Conservation (phyloP, 2,329 filamentous ascomycete genomes). For the Fonsecaea pedrosoi region DNA sequence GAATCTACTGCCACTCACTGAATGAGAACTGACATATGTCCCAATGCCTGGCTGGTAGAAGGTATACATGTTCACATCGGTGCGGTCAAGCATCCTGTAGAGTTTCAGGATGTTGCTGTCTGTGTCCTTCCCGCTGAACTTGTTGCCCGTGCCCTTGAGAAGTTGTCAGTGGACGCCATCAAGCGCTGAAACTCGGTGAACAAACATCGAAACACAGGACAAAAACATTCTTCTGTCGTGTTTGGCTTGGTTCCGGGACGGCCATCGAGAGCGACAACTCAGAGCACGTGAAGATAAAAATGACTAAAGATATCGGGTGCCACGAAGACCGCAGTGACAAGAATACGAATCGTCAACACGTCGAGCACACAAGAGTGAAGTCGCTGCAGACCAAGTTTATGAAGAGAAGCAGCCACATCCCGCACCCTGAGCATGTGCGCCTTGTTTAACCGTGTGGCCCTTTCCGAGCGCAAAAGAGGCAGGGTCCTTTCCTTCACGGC, state of each 20-base stretch:
- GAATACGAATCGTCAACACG: not conserved
- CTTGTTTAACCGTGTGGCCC: not conserved
- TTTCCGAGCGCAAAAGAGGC: not conserved
- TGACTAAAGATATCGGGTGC: not conserved
- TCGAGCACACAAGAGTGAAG: not conserved
- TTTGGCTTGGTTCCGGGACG: constrained; percentile 10
- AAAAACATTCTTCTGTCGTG: constrained; percentile 33
- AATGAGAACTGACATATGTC: constrained; percentile 68
- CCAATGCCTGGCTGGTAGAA: constrained; percentile 50
- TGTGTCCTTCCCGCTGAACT: constrained; percentile 51
- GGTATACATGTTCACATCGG: constrained; percentile 36
- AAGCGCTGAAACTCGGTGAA: not conserved
- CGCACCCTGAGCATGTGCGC: not conserved
- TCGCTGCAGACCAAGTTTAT: not conserved
- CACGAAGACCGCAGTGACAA: not conserved
- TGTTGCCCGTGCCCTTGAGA: constrained; percentile 53
- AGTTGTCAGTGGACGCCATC: constrained; percentile 41
- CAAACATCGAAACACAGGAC: constrained; percentile 37
- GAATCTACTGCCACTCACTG: constrained; percentile 50
- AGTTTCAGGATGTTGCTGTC: constrained; percentile 58
- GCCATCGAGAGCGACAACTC: constrained; percentile 18
- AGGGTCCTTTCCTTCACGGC: not conserved
- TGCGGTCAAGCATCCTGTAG: constrained; percentile 48
- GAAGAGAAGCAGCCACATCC: not conserved
- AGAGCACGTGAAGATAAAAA: not conserved